These are phyloP conservation scores for Chalara sp. DNA, from an alignment of 2,329 filamentous ascomycete species.

Conservation along the genomic window DNA sequence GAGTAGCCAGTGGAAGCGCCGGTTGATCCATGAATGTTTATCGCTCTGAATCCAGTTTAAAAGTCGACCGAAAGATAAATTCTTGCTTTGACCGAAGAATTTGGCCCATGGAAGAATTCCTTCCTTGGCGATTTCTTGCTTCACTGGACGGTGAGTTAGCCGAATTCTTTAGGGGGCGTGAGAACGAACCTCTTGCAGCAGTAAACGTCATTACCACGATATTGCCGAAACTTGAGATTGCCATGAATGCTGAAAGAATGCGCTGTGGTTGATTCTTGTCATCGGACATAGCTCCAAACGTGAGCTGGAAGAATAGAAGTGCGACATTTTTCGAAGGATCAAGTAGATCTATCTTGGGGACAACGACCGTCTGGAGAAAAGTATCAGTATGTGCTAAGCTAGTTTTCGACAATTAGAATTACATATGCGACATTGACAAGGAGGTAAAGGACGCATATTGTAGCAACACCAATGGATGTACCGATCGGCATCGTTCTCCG, in stretches of 20 bases:
- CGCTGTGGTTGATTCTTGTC: slow-evolving; percentile 18
- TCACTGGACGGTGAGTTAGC: slow-evolving; percentile 28
- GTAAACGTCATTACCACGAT: slow-evolving; percentile 52
- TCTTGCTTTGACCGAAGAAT: slow-evolving; percentile 36
- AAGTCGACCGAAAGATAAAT: slow-evolving; percentile 4
- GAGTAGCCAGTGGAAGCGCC: slow-evolving; percentile 4
- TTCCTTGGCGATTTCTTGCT: slow-evolving; percentile 55
- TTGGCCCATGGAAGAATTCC: slow-evolving; percentile 44
- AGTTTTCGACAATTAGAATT: slow-evolving; percentile 23
- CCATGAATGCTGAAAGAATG: slow-evolving; percentile 42
- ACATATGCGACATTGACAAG: slow-evolving; percentile 33
- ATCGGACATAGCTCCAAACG: slow-evolving; percentile 27
- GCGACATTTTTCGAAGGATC: slow-evolving; percentile 20
- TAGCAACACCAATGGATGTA: slow-evolving; percentile 17
- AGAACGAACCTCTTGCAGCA: slow-evolving; percentile 31
- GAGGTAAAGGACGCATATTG: slow-evolving; percentile 29
- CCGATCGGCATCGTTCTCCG: slow-evolving; percentile 20
- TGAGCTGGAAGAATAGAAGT: slow-evolving; percentile 28
- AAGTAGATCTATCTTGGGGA: slow-evolving; percentile 4
- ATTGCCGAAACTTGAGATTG: slow-evolving; percentile 39
- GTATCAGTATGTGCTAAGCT: not conserved
- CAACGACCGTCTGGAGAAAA: slow-evolving; percentile 19
- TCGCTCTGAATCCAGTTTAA: not conserved
- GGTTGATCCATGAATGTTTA: slow-evolving; percentile 2
- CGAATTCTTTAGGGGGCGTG: not conserved